These are phyloP conservation scores for Nephromyces sp. DNA, from an alignment of 169 alveolate species.

Conservation along the genomic window DNA sequence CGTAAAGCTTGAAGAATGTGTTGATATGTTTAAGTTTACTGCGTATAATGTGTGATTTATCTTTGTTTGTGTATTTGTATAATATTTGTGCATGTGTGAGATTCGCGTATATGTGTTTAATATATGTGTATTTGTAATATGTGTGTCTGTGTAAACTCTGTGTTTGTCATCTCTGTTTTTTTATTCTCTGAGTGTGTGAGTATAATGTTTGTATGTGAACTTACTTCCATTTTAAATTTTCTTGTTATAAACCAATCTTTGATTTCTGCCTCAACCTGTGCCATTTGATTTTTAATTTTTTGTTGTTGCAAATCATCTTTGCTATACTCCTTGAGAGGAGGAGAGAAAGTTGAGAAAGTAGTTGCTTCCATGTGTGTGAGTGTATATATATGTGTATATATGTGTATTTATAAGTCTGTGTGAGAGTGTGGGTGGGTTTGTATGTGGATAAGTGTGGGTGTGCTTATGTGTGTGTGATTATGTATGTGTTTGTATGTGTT, in stretches of 20 bases:
- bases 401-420: no score
- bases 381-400: no score
- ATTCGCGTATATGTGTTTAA: no score
- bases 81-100: not conserved
- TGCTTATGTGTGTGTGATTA: no score
- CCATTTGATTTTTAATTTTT: not conserved
- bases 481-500: no score
- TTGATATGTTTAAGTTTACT: not conserved
- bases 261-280: constrained; percentile 7
- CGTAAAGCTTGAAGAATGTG: not conserved
- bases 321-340: not conserved
- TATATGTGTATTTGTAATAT: no score
- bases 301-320: not conserved
- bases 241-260: constrained; percentile 20
- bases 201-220: not conserved
- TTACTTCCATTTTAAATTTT: constrained; percentile 3
- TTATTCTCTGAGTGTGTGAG: not conserved
- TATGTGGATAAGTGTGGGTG: no score
- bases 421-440: no score
- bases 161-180: not conserved
- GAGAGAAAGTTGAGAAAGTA: no score
- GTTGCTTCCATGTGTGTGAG: no score
- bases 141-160: no score
- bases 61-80: not conserved
- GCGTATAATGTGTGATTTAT: not conserved